Conservation (phyloP, 345 rosid genomes). For the Sapria himalayana region DNA sequence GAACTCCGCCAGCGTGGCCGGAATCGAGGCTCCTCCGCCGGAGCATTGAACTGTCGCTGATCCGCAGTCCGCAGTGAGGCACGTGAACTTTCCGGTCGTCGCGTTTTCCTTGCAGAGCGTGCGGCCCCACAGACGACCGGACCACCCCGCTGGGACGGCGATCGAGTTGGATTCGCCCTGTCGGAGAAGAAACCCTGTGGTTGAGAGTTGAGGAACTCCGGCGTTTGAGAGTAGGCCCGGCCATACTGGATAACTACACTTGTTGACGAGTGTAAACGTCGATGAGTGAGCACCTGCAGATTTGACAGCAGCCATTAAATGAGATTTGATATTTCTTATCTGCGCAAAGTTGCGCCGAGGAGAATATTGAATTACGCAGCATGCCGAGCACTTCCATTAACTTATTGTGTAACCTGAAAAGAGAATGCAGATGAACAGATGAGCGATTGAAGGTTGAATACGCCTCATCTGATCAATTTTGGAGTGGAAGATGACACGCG, state of each 20-base stretch:
- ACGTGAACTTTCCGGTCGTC: slow-evolving; percentile 28
- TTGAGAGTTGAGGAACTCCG: slow-evolving; percentile 27
- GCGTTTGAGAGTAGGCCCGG: slow-evolving; percentile 47
- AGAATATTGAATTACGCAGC: too few relatives aligned
- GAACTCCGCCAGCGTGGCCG: slow-evolving; percentile 40
- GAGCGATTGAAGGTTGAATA: too few relatives aligned
- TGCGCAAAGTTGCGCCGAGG: too few relatives aligned
- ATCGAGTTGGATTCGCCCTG: slow-evolving; percentile 19
- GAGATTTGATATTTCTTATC: too few relatives aligned
- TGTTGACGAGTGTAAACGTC: slow-evolving; percentile 29
- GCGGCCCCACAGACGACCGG: slow-evolving; percentile 63
- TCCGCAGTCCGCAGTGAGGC: slow-evolving; percentile 44
- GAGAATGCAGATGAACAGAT: too few relatives aligned
- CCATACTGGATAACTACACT: slow-evolving; percentile 42
- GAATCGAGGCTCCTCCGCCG: slow-evolving; percentile 33
- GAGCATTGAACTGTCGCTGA: slow-evolving; percentile 25
- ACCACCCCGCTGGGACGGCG: slow-evolving; percentile 28
- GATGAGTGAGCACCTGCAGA: slow-evolving; percentile 14
- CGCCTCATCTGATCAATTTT: too few relatives aligned
- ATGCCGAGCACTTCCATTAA: too few relatives aligned
- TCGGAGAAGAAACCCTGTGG: slow-evolving; percentile 36
- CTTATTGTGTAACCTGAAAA: too few relatives aligned
- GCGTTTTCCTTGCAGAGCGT: slow-evolving; percentile 32
- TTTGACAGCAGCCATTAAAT: too few relatives aligned
- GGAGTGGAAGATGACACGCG: too few relatives aligned